Conservation (phyloP, 495 filamentous ascomycete genomes). For the Cairneyella variabilis region DNA sequence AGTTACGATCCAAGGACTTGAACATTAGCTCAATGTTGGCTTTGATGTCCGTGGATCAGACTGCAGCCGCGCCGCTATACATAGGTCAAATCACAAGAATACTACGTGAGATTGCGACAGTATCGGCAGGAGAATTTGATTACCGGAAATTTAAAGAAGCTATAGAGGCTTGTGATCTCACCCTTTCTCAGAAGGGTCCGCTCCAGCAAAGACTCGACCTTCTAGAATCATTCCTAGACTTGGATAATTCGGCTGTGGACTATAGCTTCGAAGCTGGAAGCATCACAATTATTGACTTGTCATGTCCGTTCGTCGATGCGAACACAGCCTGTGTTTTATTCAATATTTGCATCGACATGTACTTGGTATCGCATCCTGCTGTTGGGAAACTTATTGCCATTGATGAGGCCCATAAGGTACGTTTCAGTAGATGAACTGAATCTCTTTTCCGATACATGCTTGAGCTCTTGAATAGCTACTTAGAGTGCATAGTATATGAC, state of each 20-base stretch:
- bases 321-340: conserved; percentile 64
- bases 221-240: conserved; percentile 51
- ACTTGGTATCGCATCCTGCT: conserved; percentile 44
- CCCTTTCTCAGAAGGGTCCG: conserved; percentile 39
- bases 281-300: conserved; percentile 70
- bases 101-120: conserved; percentile 50
- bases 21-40: conserved; percentile 61
- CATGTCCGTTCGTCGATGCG: conserved; percentile 62
- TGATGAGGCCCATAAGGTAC: conserved; percentile 31
- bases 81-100: conserved; percentile 54
- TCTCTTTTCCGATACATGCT: too few relatives aligned
- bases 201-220: conserved; percentile 53
- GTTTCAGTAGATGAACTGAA: conserved; percentile 3
- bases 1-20: conserved; percentile 52
- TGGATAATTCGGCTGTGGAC: neutral
- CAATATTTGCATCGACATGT: conserved; percentile 58
- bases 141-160: conserved; percentile 38
- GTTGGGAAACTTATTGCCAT: conserved; percentile 41
- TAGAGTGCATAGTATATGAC: conserved; percentile 48
- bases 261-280: conserved; percentile 32
- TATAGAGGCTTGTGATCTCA: conserved; percentile 35
- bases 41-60: conserved; percentile 59
- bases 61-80: conserved; percentile 53
- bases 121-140: conserved; percentile 29
- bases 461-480: too few relatives aligned